phyloP scores from a whole-genome alignment of 164 flowering plant species.

The Liriodendron chinense region DNA sequence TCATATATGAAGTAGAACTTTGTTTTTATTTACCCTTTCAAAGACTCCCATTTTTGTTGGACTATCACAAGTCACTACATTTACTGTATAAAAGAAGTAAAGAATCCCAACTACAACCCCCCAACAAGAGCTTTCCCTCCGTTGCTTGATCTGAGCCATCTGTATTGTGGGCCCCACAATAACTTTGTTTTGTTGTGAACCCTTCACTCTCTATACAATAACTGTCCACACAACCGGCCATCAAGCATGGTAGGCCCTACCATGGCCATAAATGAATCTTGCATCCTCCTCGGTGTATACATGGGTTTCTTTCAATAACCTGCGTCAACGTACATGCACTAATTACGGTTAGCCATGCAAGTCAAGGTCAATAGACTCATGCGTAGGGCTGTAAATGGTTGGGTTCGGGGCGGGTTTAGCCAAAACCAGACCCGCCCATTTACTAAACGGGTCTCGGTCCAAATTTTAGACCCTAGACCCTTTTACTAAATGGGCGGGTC shows the following conservation, averaged over 20 bases:
- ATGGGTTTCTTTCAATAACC: slow-evolving; percentile 80
- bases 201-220: neutral
- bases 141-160: slow-evolving; percentile 1
- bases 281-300: slow-evolving; percentile 83
- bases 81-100: slow-evolving; percentile 11
- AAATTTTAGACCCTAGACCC: too few relatives aligned
- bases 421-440: too few relatives aligned
- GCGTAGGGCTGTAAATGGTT: too few relatives aligned
- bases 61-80: too few relatives aligned
- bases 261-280: slow-evolving; percentile 76
- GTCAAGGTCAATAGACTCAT: too few relatives aligned
- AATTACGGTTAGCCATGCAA: neutral
- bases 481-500: too few relatives aligned
- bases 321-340: slow-evolving; percentile 17
- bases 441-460: too few relatives aligned
- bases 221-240: neutral
- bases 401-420: too few relatives aligned
- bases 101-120: slow-evolving; percentile 13
- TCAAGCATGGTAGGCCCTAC: slow-evolving; percentile 34
- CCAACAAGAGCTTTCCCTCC: neutral
- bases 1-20: too few relatives aligned
- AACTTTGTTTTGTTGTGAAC: neutral
- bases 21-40: neutral
- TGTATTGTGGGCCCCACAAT: neutral
- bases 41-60: neutral